Evolutionary conservation across 1,139 yeast genomes (phyloP).

Genomic region (Hansenula lynferdii): DNA sequence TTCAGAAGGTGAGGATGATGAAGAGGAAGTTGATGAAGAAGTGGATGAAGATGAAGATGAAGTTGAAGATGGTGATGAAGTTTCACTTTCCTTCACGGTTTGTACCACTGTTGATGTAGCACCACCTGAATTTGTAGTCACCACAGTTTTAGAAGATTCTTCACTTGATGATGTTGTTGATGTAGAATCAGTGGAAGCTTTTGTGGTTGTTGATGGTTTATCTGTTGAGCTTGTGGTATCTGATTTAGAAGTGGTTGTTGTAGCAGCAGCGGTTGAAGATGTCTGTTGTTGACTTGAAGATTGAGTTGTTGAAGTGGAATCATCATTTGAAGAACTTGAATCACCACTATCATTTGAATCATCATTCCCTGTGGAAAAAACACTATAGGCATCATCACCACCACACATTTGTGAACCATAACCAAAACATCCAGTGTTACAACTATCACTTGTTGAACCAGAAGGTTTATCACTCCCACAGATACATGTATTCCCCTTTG

Average conservation of each 20-base stretch:
- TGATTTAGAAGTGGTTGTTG: constrained; percentile 4
- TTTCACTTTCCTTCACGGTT: constrained; percentile 7
- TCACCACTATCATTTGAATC: constrained; percentile 21
- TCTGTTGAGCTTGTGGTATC: too few relatives aligned
- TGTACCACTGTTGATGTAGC: constrained; percentile 4
- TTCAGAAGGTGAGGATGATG: constrained; percentile 4
- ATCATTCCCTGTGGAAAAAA: constrained; percentile 29
- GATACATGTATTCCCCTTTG: constrained; percentile 53
- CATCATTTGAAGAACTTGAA: constrained; percentile 13
- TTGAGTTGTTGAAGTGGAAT: not conserved
- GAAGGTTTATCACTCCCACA: constrained; percentile 59
- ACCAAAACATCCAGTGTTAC: constrained; percentile 48
- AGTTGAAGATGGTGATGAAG: constrained; percentile 7
- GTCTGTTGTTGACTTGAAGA: constrained; percentile 10
- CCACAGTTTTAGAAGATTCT: not conserved
- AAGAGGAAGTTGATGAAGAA: constrained; percentile 4
- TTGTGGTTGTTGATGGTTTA: too few relatives aligned
- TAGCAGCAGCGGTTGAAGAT: constrained; percentile 11
- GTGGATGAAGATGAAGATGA: constrained; percentile 3
- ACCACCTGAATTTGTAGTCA: constrained; percentile 2
- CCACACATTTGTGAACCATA: constrained; percentile 53
- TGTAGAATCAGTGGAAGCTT: too few relatives aligned
- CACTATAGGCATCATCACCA: constrained; percentile 40
- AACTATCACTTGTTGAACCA: constrained; percentile 27
- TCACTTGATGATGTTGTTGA: constrained; percentile 14